These are phyloP conservation scores for Psilocybe cyanescens DNA, from an alignment of 768 basidiomycete genomes.

Conservation along the genomic window DNA sequence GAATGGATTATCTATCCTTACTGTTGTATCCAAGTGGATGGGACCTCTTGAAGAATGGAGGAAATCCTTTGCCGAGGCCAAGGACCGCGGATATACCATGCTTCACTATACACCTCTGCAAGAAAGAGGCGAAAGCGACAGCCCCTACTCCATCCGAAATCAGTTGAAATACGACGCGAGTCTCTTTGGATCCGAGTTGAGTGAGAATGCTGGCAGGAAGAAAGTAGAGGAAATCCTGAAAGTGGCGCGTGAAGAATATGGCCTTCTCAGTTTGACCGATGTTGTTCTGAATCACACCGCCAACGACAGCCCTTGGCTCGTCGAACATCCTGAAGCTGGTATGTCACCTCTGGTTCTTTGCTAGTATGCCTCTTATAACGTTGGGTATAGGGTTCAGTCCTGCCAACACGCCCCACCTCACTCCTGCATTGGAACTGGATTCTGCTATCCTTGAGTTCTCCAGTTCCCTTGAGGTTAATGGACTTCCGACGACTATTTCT, in stretches of 20 bases:
- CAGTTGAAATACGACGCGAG: constrained; percentile 84
- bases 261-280: constrained; percentile 89
- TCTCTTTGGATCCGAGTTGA: constrained; percentile 54
- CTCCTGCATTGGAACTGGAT: constrained; percentile 93
- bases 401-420: constrained; percentile 87
- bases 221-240: constrained; percentile 68
- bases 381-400: constrained; percentile 77
- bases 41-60: constrained; percentile 81
- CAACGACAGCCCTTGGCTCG: constrained; percentile 89
- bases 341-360: constrained; percentile 18
- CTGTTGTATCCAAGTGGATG: constrained; percentile 98
- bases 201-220: constrained; percentile 52
- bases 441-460: constrained; percentile 86
- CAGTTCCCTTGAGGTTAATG: constrained; percentile 57
- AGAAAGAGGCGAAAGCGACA: constrained; percentile 85
- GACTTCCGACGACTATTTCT: constrained; percentile 72
- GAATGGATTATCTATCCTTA: constrained; percentile 87
- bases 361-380: background rate
- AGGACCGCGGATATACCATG: constrained; percentile 95
- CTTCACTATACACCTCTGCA: constrained; percentile 96
- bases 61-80: constrained; percentile 80
- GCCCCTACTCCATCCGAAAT: constrained; percentile 92
- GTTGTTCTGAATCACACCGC: constrained; percentile 98
- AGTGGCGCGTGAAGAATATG: constrained; percentile 82
- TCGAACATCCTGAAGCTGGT: constrained; percentile 96